phyloP scores from a whole-genome alignment of 192 early-diverging fungal species.

The Chytriomyces sp. region DNA sequence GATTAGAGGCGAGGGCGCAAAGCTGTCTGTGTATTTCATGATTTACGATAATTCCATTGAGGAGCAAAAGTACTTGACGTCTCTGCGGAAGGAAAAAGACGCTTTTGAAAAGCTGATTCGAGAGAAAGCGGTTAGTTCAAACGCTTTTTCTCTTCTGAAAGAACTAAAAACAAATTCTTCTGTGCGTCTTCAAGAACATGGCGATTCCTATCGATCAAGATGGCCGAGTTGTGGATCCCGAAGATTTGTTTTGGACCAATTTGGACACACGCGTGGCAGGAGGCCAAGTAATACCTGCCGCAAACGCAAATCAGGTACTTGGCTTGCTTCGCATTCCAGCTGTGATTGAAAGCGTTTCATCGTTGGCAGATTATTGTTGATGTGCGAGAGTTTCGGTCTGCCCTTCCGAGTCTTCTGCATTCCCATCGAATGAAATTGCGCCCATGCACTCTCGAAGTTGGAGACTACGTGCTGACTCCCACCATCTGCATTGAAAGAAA shows the following conservation, averaged over 20 bases:
- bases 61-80: conserved; percentile 87
- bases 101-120: conserved; percentile 91
- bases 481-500: conserved; percentile 92
- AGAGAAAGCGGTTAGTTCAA: conserved; percentile 74
- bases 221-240: conserved; percentile 53
- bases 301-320: conserved; percentile 27
- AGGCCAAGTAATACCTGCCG: conserved; percentile 48
- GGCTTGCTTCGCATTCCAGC: not conserved
- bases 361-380: conserved; percentile 76
- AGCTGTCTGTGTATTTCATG: conserved; percentile 87
- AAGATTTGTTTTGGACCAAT: conserved; percentile 58
- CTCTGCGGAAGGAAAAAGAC: conserved; percentile 86
- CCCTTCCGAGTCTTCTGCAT: conserved; percentile 87
- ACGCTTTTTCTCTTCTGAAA: not conserved
- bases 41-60: conserved; percentile 94
- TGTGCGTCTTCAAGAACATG: conserved; percentile 67
- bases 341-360: conserved; percentile 5
- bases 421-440: conserved; percentile 73
- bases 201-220: conserved; percentile 75
- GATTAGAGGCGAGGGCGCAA: conserved; percentile 51
- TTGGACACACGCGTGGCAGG: conserved; percentile 70
- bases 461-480: conserved; percentile 91
- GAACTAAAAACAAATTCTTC: conserved; percentile 9
- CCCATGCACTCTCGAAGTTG: conserved; percentile 87
- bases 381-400: conserved; percentile 89